phyloP scores from a whole-genome alignment of 805 yeast species.

The Yamadazyma sp. region DNA sequence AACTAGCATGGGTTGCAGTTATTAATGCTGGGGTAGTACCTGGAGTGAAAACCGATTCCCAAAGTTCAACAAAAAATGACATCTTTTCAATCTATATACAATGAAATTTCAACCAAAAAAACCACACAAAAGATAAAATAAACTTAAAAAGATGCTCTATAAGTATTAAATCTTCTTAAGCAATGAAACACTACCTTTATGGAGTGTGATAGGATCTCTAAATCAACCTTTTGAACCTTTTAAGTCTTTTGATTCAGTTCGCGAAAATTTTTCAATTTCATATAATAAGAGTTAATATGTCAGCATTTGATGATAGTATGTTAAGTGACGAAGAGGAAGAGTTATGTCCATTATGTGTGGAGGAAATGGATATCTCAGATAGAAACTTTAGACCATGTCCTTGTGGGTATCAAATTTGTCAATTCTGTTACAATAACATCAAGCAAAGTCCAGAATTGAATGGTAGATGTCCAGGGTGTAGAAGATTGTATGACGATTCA shows the following conservation, averaged over 20 bases:
- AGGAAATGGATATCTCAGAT: constrained; percentile 95
- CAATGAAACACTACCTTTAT: no score
- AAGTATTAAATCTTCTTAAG: no score
- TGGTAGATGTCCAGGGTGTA: constrained; percentile 97
- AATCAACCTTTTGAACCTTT: no score
- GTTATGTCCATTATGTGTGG: constrained; percentile 91
- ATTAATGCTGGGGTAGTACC: constrained; percentile 89
- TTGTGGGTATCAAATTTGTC: constrained; percentile 98
- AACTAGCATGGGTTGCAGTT: constrained; percentile 86
- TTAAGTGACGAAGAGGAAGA: constrained; percentile 82
- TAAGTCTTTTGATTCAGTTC: no score
- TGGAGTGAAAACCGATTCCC: constrained; percentile 91
- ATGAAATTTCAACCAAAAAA: no score
- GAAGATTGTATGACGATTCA: constrained; percentile 90
- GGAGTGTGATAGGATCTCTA: no score
- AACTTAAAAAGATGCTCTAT: no score
- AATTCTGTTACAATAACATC: constrained; percentile 95
- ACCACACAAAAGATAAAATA: no score
- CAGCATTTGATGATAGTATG: constrained; percentile 48
- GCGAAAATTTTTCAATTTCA: constrained; percentile 3
- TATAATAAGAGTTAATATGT: constrained; percentile 16
- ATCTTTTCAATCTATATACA: constrained; percentile 15
- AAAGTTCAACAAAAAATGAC: constrained; percentile 60
- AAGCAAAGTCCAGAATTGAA: constrained; percentile 92
- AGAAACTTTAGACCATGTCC: constrained; percentile 99